phyloP scores from a whole-genome alignment of 2,329 filamentous ascomycete species.

The Cordyceps militaris region DNA sequence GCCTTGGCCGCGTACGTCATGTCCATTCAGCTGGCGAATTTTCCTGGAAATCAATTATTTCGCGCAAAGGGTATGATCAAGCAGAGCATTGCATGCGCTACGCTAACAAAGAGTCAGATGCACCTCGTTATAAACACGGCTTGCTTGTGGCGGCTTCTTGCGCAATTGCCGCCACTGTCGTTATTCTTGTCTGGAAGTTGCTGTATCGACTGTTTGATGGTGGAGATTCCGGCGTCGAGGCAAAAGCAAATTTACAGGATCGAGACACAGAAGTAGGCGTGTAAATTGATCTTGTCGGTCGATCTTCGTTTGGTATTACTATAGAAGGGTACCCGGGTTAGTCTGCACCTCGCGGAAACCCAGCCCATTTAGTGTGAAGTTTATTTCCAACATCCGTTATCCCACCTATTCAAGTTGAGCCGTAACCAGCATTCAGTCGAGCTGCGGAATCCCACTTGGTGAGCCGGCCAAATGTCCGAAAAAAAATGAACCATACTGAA shows the following conservation, averaged over 20 bases:
- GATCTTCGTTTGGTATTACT: neutral
- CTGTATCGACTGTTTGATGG: slow-evolving; percentile 23
- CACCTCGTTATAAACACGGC: slow-evolving; percentile 21
- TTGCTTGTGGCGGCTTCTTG: slow-evolving; percentile 21
- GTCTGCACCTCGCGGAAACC: too few relatives aligned
- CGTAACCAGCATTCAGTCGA: too few relatives aligned
- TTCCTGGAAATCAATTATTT: slow-evolving; percentile 25
- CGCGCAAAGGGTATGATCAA: slow-evolving; percentile 18
- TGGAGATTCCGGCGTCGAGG: slow-evolving; percentile 22
- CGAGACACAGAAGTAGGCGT: neutral
- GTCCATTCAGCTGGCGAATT: slow-evolving; percentile 25
- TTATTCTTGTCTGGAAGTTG: slow-evolving; percentile 25
- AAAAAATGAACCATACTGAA: too few relatives aligned
- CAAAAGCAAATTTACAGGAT: neutral
- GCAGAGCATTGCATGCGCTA: neutral
- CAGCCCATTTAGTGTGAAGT: too few relatives aligned
- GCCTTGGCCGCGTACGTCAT: slow-evolving; percentile 26
- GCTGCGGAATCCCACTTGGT: too few relatives aligned
- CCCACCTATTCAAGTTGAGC: too few relatives aligned
- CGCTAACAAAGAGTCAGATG: slow-evolving; percentile 16
- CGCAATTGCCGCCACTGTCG: slow-evolving; percentile 19
- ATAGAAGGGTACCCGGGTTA: too few relatives aligned
- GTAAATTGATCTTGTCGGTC: neutral
- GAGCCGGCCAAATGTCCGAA: too few relatives aligned
- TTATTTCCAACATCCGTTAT: too few relatives aligned